A percentile compares a stretch with the other conserved stretches of the same genome.
Evolutionary conservation across 2,329 filamentous ascomycete species (phyloP).

Genomic region (Incumbomyces delicatus): DNA sequence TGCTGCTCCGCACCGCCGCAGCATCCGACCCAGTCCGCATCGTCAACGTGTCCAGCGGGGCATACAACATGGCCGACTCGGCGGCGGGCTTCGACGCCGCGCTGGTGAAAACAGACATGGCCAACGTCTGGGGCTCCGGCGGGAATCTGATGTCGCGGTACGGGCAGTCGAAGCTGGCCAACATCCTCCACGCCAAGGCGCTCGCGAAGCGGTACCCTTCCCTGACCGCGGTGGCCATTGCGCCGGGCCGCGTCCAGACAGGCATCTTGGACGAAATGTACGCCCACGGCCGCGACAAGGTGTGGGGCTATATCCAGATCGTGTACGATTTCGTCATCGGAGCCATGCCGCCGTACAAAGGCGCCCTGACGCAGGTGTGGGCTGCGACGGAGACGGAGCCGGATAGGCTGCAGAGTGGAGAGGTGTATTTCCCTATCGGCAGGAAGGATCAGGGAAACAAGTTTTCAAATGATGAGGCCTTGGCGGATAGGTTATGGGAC

Average conservation of each 20-base stretch:
- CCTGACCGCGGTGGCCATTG: conserved; percentile 29
- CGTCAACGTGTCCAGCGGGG: conserved; percentile 31
- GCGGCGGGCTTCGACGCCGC: conserved; percentile 5
- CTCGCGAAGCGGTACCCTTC: conserved; percentile 31
- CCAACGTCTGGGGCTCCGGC: background rate
- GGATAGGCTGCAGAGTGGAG: conserved; percentile 20
- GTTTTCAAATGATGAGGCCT: conserved; percentile 1
- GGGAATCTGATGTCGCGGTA: conserved; percentile 23
- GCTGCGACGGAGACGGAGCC: conserved; percentile 12
- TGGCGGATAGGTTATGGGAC: conserved; percentile 5
- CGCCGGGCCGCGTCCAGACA: conserved; percentile 35
- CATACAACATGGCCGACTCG: conserved; percentile 12
- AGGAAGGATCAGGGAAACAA: conserved; percentile 6
- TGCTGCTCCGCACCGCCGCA: conserved; percentile 23
- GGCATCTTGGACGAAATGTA: conserved; percentile 23
- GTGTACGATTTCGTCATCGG: conserved; percentile 6
- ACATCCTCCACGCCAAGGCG: conserved; percentile 35
- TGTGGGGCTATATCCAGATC: conserved; percentile 7
- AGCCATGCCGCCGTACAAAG: conserved; percentile 7
- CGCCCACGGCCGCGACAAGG: background rate
- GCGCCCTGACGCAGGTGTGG: conserved; percentile 21
- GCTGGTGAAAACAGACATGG: conserved; percentile 12
- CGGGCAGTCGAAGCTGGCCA: conserved; percentile 41
- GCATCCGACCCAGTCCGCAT: conserved; percentile 34
- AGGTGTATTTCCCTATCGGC: conserved; percentile 25